Evolutionary conservation across 176 grass and related monocot species (phyloP).

Genomic region (Oryza glumipatula): DNA sequence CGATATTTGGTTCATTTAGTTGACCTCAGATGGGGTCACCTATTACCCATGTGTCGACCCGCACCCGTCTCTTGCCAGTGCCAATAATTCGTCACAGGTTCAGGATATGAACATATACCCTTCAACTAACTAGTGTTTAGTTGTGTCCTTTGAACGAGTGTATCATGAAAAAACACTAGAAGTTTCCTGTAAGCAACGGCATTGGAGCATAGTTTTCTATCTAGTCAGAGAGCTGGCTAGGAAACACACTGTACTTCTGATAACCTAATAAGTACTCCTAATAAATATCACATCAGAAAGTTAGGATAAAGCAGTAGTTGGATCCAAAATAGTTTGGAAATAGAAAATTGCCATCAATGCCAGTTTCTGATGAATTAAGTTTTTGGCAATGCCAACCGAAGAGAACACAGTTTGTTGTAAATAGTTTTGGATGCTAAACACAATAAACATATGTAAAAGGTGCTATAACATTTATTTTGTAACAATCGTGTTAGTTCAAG

Average conservation of each 20-base stretch:
- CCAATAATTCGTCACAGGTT: slow-evolving; percentile 31
- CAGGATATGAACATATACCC: slow-evolving; percentile 17
- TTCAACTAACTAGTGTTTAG: slow-evolving; percentile 17
- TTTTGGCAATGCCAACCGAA: neutral
- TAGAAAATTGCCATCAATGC: neutral
- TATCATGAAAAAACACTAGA: slow-evolving; percentile 16
- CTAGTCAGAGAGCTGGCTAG: too few species aligned
- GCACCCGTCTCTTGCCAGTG: neutral
- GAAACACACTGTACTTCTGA: too few species aligned
- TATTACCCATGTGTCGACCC: too few species aligned
- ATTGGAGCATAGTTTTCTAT: too few species aligned
- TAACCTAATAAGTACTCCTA: neutral
- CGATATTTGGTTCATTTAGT: too few species aligned
- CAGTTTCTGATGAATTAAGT: slow-evolving; percentile 12
- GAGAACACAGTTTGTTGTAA: slow-evolving; percentile 8
- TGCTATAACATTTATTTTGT: neutral
- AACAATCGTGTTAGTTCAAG: slow-evolving; percentile 19
- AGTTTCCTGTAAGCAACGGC: slow-evolving; percentile 17
- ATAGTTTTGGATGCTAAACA: slow-evolving; percentile 11
- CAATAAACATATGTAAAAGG: neutral
- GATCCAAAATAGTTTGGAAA: slow-evolving; percentile 19
- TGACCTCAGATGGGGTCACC: too few species aligned
- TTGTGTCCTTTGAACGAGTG: neutral
- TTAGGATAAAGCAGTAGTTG: slow-evolving; percentile 11
- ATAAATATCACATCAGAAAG: neutral